These are phyloP conservation scores for Lachancea thermotolerans DNA, from an alignment of 805 yeast species.

Conservation along the genomic window DNA sequence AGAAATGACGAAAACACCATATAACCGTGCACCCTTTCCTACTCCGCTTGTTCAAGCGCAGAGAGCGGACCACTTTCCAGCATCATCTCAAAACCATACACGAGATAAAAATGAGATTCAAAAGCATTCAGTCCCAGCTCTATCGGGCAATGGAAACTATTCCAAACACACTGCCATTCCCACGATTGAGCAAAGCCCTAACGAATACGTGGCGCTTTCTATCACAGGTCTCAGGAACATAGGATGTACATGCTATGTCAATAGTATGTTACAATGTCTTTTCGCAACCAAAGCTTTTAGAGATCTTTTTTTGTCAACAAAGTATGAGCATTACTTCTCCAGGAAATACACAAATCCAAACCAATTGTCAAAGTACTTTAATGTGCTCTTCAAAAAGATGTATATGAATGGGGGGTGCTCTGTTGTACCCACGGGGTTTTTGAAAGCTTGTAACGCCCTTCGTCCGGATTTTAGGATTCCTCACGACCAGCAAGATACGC, in stretches of 20 bases:
- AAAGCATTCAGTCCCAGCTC: too few species aligned
- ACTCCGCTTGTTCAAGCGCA: conserved; percentile 4
- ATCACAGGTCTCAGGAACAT: conserved; percentile 59
- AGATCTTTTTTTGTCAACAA: conserved; percentile 40
- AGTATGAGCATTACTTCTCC: conserved; percentile 39
- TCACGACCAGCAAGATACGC: conserved; percentile 74
- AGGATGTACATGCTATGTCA: conserved; percentile 73
- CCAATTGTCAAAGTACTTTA: conserved; percentile 43
- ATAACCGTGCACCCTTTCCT: conserved; percentile 7
- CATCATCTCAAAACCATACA: neutral
- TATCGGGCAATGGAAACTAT: too few species aligned
- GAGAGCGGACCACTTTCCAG: too few species aligned
- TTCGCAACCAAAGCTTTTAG: conserved; percentile 49
- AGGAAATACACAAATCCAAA: conserved; percentile 22
- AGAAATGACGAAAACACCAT: neutral
- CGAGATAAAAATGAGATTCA: neutral
- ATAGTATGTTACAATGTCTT: conserved; percentile 64
- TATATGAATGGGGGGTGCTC: conserved; percentile 50
- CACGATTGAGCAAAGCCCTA: conserved; percentile 33
- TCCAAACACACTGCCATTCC: conserved; percentile 21
- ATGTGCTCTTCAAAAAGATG: conserved; percentile 52
- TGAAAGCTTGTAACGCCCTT: conserved; percentile 42
- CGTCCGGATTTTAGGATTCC: conserved; percentile 69
- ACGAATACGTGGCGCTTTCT: conserved; percentile 38
- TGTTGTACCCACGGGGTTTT: conserved; percentile 59